phyloP scores from a whole-genome alignment of 2,329 filamentous ascomycete genomes.

The Pseudogymnoascus sp. region DNA sequence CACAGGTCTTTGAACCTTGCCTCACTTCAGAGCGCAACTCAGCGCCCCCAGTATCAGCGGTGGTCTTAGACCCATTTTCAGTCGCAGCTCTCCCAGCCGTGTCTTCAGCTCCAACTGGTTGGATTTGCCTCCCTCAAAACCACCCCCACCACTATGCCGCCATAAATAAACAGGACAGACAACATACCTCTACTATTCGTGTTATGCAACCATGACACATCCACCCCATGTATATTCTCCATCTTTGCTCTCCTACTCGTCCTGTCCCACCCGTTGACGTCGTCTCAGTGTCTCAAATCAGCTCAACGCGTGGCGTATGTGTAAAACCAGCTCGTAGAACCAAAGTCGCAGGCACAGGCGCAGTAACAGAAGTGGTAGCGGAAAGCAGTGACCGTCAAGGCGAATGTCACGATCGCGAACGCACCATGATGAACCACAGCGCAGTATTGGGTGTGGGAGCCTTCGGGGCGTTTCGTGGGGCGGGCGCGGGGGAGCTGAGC shows the following conservation, averaged over 20 bases:
- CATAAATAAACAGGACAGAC: slow-evolving; percentile 1
- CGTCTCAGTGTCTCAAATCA: background rate
- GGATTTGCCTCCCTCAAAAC: background rate
- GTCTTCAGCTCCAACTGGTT: background rate
- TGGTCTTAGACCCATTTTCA: background rate
- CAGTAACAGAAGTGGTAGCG: background rate
- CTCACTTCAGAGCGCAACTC: background rate
- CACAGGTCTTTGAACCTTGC: background rate
- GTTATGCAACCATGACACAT: slow-evolving; percentile 29
- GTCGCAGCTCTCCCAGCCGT: background rate
- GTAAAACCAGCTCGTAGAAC: background rate
- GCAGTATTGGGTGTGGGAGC: background rate
- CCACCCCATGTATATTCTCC: slow-evolving; percentile 28
- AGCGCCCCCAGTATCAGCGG: background rate
- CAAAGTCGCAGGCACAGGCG: background rate
- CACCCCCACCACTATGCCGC: background rate
- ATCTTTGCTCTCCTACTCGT: slow-evolving; percentile 16
- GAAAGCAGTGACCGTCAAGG: background rate
- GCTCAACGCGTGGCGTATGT: background rate
- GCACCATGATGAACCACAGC: slow-evolving; percentile 4
- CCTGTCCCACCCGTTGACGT: background rate
- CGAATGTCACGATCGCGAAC: slow-evolving; percentile 5
- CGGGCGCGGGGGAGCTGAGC: background rate
- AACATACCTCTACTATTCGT: slow-evolving; percentile 23
- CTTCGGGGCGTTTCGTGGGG: background rate